Evolutionary conservation across 2,329 filamentous ascomycete genomes (phyloP).

Genomic region (Fusarium succisae): DNA sequence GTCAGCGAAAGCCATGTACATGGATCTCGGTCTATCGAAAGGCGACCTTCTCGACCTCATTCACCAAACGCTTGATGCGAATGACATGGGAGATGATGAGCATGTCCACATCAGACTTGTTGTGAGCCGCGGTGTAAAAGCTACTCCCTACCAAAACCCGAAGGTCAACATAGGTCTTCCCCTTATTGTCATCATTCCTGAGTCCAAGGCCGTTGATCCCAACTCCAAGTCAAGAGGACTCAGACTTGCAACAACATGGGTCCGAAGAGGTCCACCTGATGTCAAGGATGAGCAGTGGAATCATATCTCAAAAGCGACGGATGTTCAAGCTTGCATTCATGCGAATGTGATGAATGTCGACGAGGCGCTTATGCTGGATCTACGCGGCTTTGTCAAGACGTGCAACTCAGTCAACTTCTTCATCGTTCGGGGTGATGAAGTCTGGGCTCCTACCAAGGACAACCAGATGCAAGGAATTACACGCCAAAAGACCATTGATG

Average conservation of each 20-base stretch:
- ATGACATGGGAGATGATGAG: not conserved
- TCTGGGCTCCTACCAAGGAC: conserved; percentile 6
- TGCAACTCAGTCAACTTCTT: conserved; percentile 19
- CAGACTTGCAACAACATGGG: not conserved
- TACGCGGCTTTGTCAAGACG: not conserved
- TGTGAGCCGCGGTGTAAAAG: not conserved
- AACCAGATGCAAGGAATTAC: conserved; percentile 18
- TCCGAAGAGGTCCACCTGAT: not conserved
- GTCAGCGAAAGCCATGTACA: conserved; percentile 5
- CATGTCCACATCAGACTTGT: conserved; percentile 13
- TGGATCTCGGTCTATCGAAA: not conserved
- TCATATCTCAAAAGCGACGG: conserved; percentile 1
- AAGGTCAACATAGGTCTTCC: conserved; percentile 5
- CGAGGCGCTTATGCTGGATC: not conserved
- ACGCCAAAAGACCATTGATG: not conserved
- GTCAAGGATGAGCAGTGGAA: conserved; percentile 14
- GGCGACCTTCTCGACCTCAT: not conserved
- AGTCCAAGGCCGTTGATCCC: conserved; percentile 7
- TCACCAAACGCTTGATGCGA: not conserved
- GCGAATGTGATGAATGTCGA: conserved; percentile 7
- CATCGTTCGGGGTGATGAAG: not conserved
- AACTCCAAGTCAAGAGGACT: not conserved
- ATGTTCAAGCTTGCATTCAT: not conserved
- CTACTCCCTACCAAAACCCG: not conserved
- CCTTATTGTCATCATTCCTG: not conserved